Evolutionary conservation across 176 grass and related monocot species (phyloP).

Genomic region (Secale cereale): DNA sequence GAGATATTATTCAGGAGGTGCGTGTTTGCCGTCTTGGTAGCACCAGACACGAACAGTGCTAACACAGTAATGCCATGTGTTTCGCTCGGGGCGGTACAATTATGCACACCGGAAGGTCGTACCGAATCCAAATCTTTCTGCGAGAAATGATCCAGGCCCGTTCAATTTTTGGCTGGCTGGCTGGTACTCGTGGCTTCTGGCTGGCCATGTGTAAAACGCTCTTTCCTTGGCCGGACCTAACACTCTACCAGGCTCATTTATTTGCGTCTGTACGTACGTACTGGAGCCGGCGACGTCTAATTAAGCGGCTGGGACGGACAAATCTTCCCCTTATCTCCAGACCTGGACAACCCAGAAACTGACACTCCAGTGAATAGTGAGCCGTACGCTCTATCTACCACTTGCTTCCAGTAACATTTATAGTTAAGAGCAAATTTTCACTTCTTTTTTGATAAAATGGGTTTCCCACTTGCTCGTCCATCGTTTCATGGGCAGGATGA

Average conservation of each 20-base stretch:
- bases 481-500: too few species aligned
- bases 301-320: not conserved
- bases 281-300: not conserved
- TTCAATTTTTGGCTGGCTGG: not conserved
- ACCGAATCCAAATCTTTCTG: not conserved
- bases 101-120: not conserved
- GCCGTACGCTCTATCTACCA: not conserved
- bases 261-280: not conserved
- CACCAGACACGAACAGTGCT: not conserved
- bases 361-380: not conserved
- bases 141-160: not conserved
- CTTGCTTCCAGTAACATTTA: not conserved
- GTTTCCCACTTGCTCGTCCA: too few species aligned
- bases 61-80: conserved; percentile 25
- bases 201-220: conserved; percentile 20
- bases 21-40: not conserved
- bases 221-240: not conserved
- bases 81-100: not conserved
- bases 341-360: not conserved
- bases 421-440: not conserved
- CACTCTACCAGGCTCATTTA: conserved; percentile 3
- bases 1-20: not conserved
- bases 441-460: too few species aligned
- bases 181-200: not conserved
- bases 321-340: not conserved